Evolutionary conservation across 106 monocot genomes (phyloP), one percentile per base, ranked within the genome.

Genomic region (Allium fistulosum): DNA sequence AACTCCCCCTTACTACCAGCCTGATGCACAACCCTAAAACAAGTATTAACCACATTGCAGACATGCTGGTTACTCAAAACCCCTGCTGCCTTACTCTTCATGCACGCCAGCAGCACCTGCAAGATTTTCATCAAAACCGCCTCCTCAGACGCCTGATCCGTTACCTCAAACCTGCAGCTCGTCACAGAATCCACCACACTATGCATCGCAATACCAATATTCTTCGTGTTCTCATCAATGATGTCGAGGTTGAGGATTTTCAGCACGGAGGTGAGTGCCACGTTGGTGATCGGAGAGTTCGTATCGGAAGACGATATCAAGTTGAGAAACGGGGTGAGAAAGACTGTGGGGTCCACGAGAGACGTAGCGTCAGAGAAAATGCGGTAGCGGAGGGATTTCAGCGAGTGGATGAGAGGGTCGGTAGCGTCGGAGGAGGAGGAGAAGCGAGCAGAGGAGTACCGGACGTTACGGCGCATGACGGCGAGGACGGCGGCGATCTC

Each of bases 391-490:
- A 95, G 75, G n/a, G 83, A 73, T 71, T 91, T 95, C 70, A 95
- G 81, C 11, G 91, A 88, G 26, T 73, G 77, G 57, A 91, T 73
- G 22, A 95, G 88, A 3, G 85, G 70, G 76, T 95, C 91, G 17
- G 88, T 91, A 17, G 81, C 91, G 51, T 53, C 74, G 26, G 76
- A 70, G 26, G 59, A 57, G 76, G 88, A 53, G 52, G 52, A 9
- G 52, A 81, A 84, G 37, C 76, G 84, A 74, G 81, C 77, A 61
- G 88, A 80, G 22, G 22, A 22, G 81, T 85, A 91, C 5, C 83
- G 87, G 72, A 85, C 87, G 78, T 90, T 90, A 28, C 91, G 85
- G 70, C 94, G 91, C 91, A 95, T 95, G 67, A 91, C 85, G 48
- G 94, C 82, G 50, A 95, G 80, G 46, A 95, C 91, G 57, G 88